A percentile compares a stretch with the other conserved stretches of the same genome.
These are phyloP conservation scores for Coprinellus aureogranulatus DNA, from an alignment of 768 basidiomycete species.

Conservation along the genomic window DNA sequence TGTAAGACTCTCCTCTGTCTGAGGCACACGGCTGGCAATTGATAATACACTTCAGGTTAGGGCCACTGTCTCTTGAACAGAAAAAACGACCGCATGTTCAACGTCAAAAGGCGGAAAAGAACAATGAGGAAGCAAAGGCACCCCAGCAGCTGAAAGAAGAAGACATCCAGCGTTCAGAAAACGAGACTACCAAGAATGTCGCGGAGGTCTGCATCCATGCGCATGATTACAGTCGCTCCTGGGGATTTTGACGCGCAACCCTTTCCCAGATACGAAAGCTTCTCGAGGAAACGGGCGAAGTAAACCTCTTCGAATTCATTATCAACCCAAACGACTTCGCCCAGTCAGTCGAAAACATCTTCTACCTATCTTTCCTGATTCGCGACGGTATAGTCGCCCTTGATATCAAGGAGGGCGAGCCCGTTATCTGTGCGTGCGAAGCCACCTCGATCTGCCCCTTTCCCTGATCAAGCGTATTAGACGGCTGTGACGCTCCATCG, in stretches of 20 bases:
- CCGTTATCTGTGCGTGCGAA: slow-evolving; percentile 65
- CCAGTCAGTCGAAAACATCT: slow-evolving; percentile 95
- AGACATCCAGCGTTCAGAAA: slow-evolving; percentile 79
- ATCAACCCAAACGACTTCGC: slow-evolving; percentile 89
- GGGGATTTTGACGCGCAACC: too few relatives aligned
- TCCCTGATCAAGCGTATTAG: slow-evolving; percentile 32
- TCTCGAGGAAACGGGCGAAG: slow-evolving; percentile 41
- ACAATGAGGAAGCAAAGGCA: slow-evolving; percentile 61
- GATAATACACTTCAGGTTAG: slow-evolving; percentile 61
- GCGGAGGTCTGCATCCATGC: slow-evolving; percentile 49
- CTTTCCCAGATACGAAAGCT: too few relatives aligned
- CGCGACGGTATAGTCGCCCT: slow-evolving; percentile 79
- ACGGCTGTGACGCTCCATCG: slow-evolving; percentile 60
- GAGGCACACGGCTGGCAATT: slow-evolving; percentile 7
- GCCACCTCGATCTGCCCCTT: not conserved
- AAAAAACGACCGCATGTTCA: slow-evolving; percentile 66
- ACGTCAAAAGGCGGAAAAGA: slow-evolving; percentile 69
- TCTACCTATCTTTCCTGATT: slow-evolving; percentile 92
- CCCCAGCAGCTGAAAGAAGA: slow-evolving; percentile 83
- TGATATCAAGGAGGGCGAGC: slow-evolving; percentile 68
- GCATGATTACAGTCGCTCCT: too few relatives aligned
- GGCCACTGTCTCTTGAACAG: slow-evolving; percentile 83
- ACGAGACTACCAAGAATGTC: slow-evolving; percentile 90
- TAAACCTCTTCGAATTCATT: slow-evolving; percentile 85
- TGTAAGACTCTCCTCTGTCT: slow-evolving; percentile 49